Conservation (phyloP, 768 basidiomycete species). For the Piloderma croceum region DNA sequence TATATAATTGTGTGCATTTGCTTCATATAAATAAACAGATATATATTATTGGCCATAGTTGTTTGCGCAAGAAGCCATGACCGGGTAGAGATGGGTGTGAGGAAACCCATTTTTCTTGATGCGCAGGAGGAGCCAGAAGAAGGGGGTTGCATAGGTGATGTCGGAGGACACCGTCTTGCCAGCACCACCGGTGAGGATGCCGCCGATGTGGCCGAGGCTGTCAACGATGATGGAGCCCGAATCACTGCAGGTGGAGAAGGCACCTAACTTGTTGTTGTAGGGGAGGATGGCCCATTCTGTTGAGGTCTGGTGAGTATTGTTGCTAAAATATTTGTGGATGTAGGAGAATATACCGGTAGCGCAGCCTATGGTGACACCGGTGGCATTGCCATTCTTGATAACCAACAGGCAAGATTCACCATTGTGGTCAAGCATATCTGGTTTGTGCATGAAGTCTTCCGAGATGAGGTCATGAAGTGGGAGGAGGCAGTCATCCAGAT, state of each 20-base stretch:
- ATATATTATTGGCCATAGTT: too few relatives aligned
- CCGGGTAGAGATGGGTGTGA: too few relatives aligned
- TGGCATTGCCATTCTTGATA: slow-evolving; percentile 30
- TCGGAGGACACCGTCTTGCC: slow-evolving; percentile 23
- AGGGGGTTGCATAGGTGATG: slow-evolving; percentile 35
- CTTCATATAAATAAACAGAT: too few relatives aligned
- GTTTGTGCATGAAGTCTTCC: slow-evolving; percentile 25
- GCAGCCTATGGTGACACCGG: slow-evolving; percentile 32
- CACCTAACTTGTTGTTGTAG: slow-evolving; percentile 22
- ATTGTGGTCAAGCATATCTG: slow-evolving; percentile 23
- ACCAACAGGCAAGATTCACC: slow-evolving; percentile 29
- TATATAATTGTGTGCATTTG: too few relatives aligned
- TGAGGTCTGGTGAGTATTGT: slow-evolving; percentile 17
- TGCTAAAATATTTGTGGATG: slow-evolving; percentile 25
- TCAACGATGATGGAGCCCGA: slow-evolving; percentile 33
- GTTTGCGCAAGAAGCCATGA: too few relatives aligned
- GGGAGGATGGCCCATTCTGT: slow-evolving; percentile 26
- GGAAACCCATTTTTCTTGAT: too few relatives aligned
- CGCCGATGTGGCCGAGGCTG: slow-evolving; percentile 28
- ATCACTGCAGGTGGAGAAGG: slow-evolving; percentile 33
- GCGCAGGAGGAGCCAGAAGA: slow-evolving; percentile 29
- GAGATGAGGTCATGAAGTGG: slow-evolving; percentile 24
- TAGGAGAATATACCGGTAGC: slow-evolving; percentile 28
- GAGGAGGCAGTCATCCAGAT: slow-evolving; percentile 29
- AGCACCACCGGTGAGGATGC: slow-evolving; percentile 31